These are phyloP conservation scores for Crithidia acanthocephali DNA, from an alignment of 208 protist species.

Conservation along the genomic window DNA sequence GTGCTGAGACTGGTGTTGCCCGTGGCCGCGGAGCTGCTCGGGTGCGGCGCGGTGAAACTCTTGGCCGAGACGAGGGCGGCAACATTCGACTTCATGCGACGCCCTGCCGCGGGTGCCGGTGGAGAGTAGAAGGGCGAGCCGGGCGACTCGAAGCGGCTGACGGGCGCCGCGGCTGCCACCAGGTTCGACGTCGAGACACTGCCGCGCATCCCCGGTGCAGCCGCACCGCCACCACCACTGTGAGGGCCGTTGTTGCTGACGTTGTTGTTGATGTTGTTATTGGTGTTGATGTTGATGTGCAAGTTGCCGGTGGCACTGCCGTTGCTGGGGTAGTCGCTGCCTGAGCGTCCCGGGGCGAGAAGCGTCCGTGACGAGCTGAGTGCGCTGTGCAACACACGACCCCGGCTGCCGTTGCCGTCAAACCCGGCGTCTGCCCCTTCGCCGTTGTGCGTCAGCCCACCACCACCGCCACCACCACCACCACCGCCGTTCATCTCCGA, in stretches of 20 bases:
- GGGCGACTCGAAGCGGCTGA: neutral
- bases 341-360: neutral
- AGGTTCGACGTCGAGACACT: neutral
- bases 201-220: no score
- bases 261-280: slow-evolving; percentile 7
- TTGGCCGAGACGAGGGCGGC: slow-evolving; percentile 7
- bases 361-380: slow-evolving; percentile 2
- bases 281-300: neutral
- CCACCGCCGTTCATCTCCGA: neutral
- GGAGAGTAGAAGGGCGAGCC: neutral
- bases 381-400: neutral
- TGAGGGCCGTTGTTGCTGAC: neutral
- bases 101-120: slow-evolving; percentile 6
- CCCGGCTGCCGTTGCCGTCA: neutral
- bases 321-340: neutral
- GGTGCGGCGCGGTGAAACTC: neutral
- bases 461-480: neutral
- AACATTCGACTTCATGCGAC: slow-evolving; percentile 22
- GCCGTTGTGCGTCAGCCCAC: neutral
- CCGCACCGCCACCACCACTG: neutral
- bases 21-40: neutral
- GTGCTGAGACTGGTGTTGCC: slow-evolving; percentile 8
- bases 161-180: neutral
- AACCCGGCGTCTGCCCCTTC: neutral
- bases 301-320: no score